A percentile compares a stretch with the other conserved stretches of the same genome.
Evolutionary conservation across 2,329 filamentous ascomycete genomes (phyloP).

Genomic region (Aspergillus pseudonomiae): DNA sequence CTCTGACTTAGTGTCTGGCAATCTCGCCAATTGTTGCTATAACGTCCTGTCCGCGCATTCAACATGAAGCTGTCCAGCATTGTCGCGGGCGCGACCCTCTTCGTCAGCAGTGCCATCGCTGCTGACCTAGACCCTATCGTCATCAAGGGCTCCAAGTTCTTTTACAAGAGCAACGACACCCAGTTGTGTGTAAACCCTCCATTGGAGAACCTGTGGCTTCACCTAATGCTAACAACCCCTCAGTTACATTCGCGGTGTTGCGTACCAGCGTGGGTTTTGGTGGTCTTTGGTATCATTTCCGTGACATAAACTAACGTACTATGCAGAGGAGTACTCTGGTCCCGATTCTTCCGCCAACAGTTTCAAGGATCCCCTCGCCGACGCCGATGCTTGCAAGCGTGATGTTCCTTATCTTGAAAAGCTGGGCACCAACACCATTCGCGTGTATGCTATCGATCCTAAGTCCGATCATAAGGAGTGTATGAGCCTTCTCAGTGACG

Average conservation of each 20-base stretch:
- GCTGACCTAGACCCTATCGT: conserved; percentile 59
- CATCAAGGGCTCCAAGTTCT: conserved; percentile 81
- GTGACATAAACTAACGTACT: not conserved
- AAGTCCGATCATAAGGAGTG: conserved; percentile 74
- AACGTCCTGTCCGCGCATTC: conserved; percentile 16
- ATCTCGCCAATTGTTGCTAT: not conserved
- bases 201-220: no score
- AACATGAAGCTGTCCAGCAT: conserved; percentile 56
- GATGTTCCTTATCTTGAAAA: conserved; percentile 79
- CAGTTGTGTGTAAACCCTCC: conserved; percentile 59
- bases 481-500: conserved; percentile 77
- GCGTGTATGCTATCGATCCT: conserved; percentile 89
- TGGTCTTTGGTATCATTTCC: not conserved
- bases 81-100: conserved; percentile 53
- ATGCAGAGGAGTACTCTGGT: conserved; percentile 62
- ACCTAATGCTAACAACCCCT: not conserved
- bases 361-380: conserved; percentile 81
- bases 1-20: conserved; percentile 1
- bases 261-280: conserved; percentile 70
- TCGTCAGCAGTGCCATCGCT: conserved; percentile 50
- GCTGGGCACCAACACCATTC: conserved; percentile 85
- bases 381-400: conserved; percentile 70
- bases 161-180: conserved; percentile 76
- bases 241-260: conserved; percentile 84
- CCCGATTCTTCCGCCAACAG: conserved; percentile 54